These are phyloP conservation scores for Fraxinus xanthoxyloides DNA, from an alignment of 305 asterid species.

Conservation along the genomic window DNA sequence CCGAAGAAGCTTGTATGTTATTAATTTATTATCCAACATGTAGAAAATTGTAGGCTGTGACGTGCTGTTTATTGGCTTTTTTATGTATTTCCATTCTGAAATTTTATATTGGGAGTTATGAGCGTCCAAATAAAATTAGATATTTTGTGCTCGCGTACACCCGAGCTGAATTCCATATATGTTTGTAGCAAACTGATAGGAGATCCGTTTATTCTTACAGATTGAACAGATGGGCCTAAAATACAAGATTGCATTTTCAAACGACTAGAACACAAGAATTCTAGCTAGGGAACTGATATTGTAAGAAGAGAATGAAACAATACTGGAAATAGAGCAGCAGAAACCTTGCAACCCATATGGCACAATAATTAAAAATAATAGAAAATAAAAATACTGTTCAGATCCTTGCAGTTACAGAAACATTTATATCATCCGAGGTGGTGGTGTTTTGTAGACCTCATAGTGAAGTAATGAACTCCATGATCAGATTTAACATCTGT, in stretches of 20 bases:
- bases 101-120: neutral
- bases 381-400: slow-evolving; percentile 19
- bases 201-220: neutral
- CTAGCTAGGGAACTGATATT: neutral
- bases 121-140: neutral
- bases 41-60: neutral
- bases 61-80: neutral
- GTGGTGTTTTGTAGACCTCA: slow-evolving; percentile 23
- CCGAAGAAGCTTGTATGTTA: neutral
- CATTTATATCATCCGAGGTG: neutral
- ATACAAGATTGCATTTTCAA: neutral
- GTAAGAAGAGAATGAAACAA: slow-evolving; percentile 45
- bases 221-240: neutral
- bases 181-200: neutral
- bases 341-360: neutral
- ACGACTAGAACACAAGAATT: neutral
- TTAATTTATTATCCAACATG: neutral
- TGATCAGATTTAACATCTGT: slow-evolving; percentile 58
- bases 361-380: neutral
- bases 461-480: slow-evolving; percentile 43
- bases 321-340: neutral
- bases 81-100: neutral
- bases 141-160: neutral
- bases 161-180: neutral
- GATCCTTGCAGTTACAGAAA: slow-evolving; percentile 31